phyloP scores from a whole-genome alignment of 306 rosid species.

The Senna tora region DNA sequence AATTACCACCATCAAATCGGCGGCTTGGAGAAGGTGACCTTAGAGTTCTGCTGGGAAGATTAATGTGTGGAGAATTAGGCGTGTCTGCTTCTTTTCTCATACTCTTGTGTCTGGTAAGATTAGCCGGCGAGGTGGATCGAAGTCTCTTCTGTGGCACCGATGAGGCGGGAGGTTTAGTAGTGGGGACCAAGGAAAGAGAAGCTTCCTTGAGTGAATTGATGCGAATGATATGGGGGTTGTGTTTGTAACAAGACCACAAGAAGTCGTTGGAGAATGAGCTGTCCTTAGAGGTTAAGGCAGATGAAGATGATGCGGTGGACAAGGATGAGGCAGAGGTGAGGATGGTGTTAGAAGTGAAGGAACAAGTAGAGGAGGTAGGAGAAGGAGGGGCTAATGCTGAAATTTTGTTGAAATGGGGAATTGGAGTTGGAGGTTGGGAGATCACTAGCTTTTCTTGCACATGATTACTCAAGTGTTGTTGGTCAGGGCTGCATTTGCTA shows the following conservation, averaged over 20 bases:
- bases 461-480: constrained; percentile 8
- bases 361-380: constrained; percentile 56
- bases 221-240: constrained; percentile 69
- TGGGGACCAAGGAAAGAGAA: constrained; percentile 20
- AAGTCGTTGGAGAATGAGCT: constrained; percentile 73
- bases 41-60: constrained; percentile 37
- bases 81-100: constrained; percentile 57
- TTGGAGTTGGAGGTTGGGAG: constrained; percentile 43
- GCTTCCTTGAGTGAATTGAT: constrained; percentile 61
- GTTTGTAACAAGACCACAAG: constrained; percentile 65
- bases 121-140: constrained; percentile 60
- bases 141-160: constrained; percentile 60
- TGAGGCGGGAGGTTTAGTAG: constrained; percentile 28
- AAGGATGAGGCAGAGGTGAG: constrained; percentile 45
- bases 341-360: constrained; percentile 44
- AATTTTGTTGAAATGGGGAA: constrained; percentile 45
- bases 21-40: constrained; percentile 75
- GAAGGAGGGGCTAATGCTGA: constrained; percentile 63
- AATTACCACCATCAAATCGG: constrained; percentile 33
- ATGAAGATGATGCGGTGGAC: constrained; percentile 54
- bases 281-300: constrained; percentile 55
- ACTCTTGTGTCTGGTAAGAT: constrained; percentile 71
- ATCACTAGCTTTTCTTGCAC: constrained; percentile 56
- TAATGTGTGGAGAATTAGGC: constrained; percentile 30
- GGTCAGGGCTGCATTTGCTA: constrained; percentile 71